Evolutionary conservation across 108 stramenopile species (phyloP).

Genomic region (Conticribra weissflogii): DNA sequence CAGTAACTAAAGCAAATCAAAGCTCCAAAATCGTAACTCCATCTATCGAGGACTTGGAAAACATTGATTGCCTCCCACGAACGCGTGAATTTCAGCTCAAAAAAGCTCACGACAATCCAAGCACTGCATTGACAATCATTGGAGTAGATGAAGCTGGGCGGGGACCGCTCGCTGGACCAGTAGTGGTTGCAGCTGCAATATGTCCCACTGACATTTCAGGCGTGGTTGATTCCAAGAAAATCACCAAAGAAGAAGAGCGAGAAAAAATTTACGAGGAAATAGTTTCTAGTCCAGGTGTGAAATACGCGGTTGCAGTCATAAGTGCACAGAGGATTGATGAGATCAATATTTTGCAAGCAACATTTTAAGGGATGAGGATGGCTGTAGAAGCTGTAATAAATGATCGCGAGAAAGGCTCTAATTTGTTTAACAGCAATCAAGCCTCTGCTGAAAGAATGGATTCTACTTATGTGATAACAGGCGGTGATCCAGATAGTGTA

Average conservation of each 20-base stretch:
- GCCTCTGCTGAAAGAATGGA: constrained; percentile 54
- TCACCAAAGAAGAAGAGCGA: constrained; percentile 82
- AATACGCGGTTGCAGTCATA: constrained; percentile 83
- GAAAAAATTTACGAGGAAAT: constrained; percentile 57
- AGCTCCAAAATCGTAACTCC: neutral
- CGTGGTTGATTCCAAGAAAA: constrained; percentile 91
- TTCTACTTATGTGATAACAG: constrained; percentile 62
- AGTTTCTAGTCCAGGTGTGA: constrained; percentile 55
- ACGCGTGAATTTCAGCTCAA: neutral
- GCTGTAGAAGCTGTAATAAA: constrained; percentile 55
- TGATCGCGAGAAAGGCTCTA: constrained; percentile 6
- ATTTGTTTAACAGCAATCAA: constrained; percentile 3
- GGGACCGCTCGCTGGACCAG: constrained; percentile 96
- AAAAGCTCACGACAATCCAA: neutral
- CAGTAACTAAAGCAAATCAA: too few species aligned
- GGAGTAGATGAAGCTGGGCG: constrained; percentile 98
- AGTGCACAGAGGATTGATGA: constrained; percentile 93
- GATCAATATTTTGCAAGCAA: constrained; percentile 98
- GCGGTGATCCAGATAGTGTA: constrained; percentile 3
- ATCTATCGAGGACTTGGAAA: neutral
- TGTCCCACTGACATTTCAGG: constrained; percentile 72
- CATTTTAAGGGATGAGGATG: constrained; percentile 86
- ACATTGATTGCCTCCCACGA: neutral
- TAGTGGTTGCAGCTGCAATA: constrained; percentile 79
- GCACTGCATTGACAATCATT: constrained; percentile 41